A percentile compares a stretch with the other conserved stretches of the same genome.
phyloP scores from a whole-genome alignment of 768 basidiomycete genomes.

The Rossbeevera mucosa region DNA sequence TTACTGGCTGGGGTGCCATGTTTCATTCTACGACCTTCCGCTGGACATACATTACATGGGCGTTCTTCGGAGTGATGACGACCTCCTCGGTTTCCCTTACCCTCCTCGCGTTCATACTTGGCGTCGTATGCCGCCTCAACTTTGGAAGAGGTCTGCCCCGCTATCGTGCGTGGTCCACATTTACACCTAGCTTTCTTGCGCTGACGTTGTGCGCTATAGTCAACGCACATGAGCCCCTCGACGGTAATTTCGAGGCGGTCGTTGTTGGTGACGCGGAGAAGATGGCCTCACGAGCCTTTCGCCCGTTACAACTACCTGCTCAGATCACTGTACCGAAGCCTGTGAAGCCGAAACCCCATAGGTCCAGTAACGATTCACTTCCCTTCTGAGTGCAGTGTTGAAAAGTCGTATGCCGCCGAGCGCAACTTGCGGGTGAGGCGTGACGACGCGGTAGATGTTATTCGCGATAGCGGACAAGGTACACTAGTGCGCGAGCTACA shows the following conservation, averaged over 20 bases:
- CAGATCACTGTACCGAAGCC: conserved; percentile 23
- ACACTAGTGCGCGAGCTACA: no score
- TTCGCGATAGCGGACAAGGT: no score
- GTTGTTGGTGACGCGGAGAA: conserved; percentile 44
- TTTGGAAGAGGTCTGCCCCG: conserved; percentile 71
- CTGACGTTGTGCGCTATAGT: conserved; percentile 36
- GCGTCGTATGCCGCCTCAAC: conserved; percentile 64
- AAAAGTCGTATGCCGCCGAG: no score
- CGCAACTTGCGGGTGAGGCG: no score
- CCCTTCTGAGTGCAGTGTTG: conserved; percentile 20
- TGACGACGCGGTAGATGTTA: no score
- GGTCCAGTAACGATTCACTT: conserved; percentile 33
- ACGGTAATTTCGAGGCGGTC: conserved; percentile 37
- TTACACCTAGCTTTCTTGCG: background rate
- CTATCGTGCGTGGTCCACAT: conserved; percentile 47
- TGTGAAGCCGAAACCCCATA: background rate
- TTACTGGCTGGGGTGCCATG: conserved; percentile 68
- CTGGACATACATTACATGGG: conserved; percentile 72
- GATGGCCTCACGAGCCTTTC: conserved; percentile 36
- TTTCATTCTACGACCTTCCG: conserved; percentile 69
- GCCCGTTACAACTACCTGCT: conserved; percentile 37
- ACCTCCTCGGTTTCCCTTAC: conserved; percentile 55
- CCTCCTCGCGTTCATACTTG: conserved; percentile 52
- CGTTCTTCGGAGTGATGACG: conserved; percentile 66
- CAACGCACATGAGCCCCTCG: conserved; percentile 48